Percentiles rank a stretch among this genome's conserved stretches.
Evolutionary conservation across 345 rosid genomes (phyloP).

Genomic region (Syzygium aqueum): DNA sequence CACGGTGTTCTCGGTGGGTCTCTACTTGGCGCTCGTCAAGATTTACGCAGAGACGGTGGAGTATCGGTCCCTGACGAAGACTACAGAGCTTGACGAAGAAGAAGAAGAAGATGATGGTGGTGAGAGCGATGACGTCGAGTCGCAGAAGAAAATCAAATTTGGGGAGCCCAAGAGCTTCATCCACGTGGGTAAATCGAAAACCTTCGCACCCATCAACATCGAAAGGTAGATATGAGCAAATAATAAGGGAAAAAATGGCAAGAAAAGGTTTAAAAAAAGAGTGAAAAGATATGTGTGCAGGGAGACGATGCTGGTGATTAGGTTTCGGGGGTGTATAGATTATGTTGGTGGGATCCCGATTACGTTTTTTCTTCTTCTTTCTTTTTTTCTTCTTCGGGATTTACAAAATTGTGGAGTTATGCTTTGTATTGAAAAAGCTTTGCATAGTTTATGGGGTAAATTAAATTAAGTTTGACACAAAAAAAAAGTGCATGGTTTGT

Average conservation of each 20-base stretch:
- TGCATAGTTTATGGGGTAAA: background rate
- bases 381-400: background rate
- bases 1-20: constrained; percentile 25
- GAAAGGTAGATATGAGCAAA: constrained; percentile 17
- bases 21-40: constrained; percentile 31
- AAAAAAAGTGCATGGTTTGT: background rate
- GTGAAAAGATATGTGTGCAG: background rate
- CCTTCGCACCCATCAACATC: constrained; percentile 18
- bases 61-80: constrained; percentile 37
- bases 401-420: background rate
- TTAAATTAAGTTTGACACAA: background rate
- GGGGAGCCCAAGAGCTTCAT: constrained; percentile 15
- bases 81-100: background rate
- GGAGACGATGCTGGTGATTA: background rate
- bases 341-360: background rate
- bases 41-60: constrained; percentile 22
- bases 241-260: background rate
- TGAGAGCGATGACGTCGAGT: constrained; percentile 35
- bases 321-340: background rate
- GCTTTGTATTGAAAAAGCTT: background rate
- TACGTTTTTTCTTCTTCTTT: background rate
- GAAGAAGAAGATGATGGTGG: constrained; percentile 19
- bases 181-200: constrained; percentile 16
- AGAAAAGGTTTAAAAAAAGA: background rate
- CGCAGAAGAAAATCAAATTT: constrained; percentile 15